Evolutionary conservation across 2,329 filamentous ascomycete genomes (phyloP).

Genomic region (Verticillium longisporum): DNA sequence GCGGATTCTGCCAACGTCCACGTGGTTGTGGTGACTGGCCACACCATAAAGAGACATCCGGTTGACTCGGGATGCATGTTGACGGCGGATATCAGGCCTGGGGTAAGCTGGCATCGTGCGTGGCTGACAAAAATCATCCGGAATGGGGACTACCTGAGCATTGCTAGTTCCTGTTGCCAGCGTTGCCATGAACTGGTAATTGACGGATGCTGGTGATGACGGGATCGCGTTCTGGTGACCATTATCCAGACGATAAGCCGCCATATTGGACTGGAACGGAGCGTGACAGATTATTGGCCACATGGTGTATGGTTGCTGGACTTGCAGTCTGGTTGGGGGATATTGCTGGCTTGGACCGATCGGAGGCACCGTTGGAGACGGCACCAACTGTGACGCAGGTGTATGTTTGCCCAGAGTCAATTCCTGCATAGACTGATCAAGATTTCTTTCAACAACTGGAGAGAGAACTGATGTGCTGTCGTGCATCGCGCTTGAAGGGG

Average conservation of each 20-base stretch:
- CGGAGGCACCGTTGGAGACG: neutral
- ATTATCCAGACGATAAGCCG: conserved; percentile 20
- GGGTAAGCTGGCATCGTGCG: conserved; percentile 24
- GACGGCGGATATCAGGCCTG: conserved; percentile 35
- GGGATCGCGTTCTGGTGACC: neutral
- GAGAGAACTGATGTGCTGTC: neutral
- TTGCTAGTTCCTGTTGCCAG: conserved; percentile 11
- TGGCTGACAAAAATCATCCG: conserved; percentile 32
- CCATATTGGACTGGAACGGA: conserved; percentile 17
- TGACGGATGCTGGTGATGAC: neutral
- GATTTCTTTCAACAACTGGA: neutral
- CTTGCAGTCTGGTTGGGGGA: conserved; percentile 10
- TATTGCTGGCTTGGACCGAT: neutral
- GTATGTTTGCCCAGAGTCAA: conserved; percentile 3
- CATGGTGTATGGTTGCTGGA: conserved; percentile 19
- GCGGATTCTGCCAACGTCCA: conserved; percentile 53
- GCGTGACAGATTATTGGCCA: conserved; percentile 26
- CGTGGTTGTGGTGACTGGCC: conserved; percentile 52
- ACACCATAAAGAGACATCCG: conserved; percentile 40
- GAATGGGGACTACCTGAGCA: conserved; percentile 7
- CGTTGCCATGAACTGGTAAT: conserved; percentile 13
- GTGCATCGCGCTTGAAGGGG: neutral
- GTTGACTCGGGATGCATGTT: conserved; percentile 39
- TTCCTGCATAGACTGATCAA: conserved; percentile 6
- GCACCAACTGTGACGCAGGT: neutral